These are phyloP conservation scores for Brachypodium distachyon DNA, from an alignment of 202 grass and related monocot genomes.

Conservation along the genomic window DNA sequence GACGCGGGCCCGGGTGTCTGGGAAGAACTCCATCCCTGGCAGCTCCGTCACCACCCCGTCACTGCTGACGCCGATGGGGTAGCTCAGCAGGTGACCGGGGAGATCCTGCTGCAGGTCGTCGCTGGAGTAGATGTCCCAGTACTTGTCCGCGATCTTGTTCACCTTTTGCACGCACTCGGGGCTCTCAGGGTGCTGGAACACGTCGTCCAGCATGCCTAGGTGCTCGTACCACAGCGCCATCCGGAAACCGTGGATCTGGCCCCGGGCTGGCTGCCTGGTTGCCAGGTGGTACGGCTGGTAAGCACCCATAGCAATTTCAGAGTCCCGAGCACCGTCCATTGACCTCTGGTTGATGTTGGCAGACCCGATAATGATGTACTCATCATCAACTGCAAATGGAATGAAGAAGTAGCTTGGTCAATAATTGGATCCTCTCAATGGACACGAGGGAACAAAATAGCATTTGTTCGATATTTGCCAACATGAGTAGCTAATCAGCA, in stretches of 20 bases:
- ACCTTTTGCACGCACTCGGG: slow-evolving; percentile 74
- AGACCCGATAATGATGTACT: slow-evolving; percentile 89
- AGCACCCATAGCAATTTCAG: slow-evolving; percentile 87
- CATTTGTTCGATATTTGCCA: neutral
- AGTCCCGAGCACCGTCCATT: slow-evolving; percentile 84
- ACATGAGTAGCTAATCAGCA: neutral
- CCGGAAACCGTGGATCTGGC: slow-evolving; percentile 83
- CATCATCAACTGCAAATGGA: slow-evolving; percentile 73
- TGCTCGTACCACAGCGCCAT: slow-evolving; percentile 95
- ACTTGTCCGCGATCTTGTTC: slow-evolving; percentile 59
- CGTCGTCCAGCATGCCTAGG: slow-evolving; percentile 70
- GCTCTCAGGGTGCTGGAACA: slow-evolving; percentile 43
- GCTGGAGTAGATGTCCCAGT: slow-evolving; percentile 82
- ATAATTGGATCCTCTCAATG: neutral
- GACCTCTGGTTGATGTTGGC: slow-evolving; percentile 99
- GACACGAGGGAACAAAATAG: neutral
- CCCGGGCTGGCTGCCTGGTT: slow-evolving; percentile 48
- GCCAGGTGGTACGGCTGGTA: slow-evolving; percentile 75
- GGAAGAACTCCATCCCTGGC: slow-evolving; percentile 82
- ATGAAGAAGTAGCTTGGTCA: neutral
- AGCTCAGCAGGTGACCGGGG: slow-evolving; percentile 74
- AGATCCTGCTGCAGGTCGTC: slow-evolving; percentile 63
- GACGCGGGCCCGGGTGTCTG: slow-evolving; percentile 69
- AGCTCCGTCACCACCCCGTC: slow-evolving; percentile 60
- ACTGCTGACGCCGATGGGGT: slow-evolving; percentile 43